Conservation (phyloP, 768 basidiomycete genomes). For the Phaeolepiota aurea region DNA sequence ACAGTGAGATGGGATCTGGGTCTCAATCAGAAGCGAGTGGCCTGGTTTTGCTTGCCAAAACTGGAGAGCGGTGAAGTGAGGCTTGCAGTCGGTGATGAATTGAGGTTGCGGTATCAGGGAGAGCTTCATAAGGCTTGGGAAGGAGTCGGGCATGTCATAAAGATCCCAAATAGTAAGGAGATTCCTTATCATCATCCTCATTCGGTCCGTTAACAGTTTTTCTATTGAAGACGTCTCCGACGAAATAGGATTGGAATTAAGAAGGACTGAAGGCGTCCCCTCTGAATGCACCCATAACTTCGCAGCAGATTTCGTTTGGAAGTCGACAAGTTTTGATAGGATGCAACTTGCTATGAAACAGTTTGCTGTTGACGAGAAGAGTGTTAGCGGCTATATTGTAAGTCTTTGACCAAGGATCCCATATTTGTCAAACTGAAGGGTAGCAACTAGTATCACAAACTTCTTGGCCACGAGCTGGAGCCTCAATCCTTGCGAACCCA, state of each 20-base stretch:
- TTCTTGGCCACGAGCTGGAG: slow-evolving; percentile 95
- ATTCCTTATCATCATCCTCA: neutral
- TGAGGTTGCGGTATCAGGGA: slow-evolving; percentile 83
- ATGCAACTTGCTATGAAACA: slow-evolving; percentile 99
- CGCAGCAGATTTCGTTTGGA: slow-evolving; percentile 99
- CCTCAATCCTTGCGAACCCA: slow-evolving; percentile 86
- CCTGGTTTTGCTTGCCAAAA: slow-evolving; percentile 95
- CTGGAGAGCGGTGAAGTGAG: slow-evolving; percentile 97
- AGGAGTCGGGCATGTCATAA: slow-evolving; percentile 96
- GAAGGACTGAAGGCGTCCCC: slow-evolving; percentile 87
- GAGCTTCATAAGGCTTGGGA: slow-evolving; percentile 94
- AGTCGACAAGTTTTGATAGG: slow-evolving; percentile 97
- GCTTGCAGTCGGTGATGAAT: slow-evolving; percentile 92
- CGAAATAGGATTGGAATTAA: slow-evolving; percentile 91
- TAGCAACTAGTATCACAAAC: slow-evolving; percentile 88
- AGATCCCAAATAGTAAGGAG: slow-evolving; percentile 92
- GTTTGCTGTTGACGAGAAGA: slow-evolving; percentile 98
- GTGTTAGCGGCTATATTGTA: slow-evolving; percentile 97
- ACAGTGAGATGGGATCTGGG: slow-evolving; percentile 96
- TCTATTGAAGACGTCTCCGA: slow-evolving; percentile 78
- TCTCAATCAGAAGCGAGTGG: slow-evolving; percentile 97
- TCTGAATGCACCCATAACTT: slow-evolving; percentile 92
- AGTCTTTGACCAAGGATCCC: slow-evolving; percentile 26
- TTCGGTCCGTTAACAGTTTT: slow-evolving; percentile 8
- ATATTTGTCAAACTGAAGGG: slow-evolving; percentile 2